Conservation (phyloP, 2,329 filamentous ascomycete genomes). For the Talaromyces pinophilus region DNA sequence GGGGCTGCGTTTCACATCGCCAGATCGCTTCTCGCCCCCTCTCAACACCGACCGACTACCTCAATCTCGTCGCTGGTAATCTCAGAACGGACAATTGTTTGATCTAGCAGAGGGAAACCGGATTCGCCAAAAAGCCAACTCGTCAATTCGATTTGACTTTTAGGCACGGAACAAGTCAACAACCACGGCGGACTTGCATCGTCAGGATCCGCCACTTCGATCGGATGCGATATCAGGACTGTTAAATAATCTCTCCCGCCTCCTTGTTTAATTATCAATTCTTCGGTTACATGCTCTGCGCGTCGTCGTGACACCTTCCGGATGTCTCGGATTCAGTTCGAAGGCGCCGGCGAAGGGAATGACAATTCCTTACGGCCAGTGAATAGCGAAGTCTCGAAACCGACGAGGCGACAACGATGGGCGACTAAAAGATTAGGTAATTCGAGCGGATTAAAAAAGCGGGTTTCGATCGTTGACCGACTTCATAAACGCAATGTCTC, state of each 20-base stretch:
- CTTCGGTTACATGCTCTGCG: conserved; percentile 9
- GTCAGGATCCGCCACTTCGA: conserved; percentile 18
- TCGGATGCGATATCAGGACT: conserved; percentile 10
- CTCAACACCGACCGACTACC: not conserved
- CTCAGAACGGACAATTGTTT: not conserved
- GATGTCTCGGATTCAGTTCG: conserved; percentile 45
- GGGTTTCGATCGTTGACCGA: conserved; percentile 77
- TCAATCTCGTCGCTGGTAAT: not conserved
- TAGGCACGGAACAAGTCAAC: not conserved
- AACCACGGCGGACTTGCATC: conserved; percentile 12
- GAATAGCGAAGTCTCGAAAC: conserved; percentile 56
- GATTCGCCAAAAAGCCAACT: not conserved
- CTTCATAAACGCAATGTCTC: conserved; percentile 63
- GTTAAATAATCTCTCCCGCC: not conserved
- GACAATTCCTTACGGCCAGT: conserved; percentile 28
- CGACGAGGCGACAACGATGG: conserved; percentile 85
- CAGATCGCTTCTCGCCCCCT: conserved; percentile 3
- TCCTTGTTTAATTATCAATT: not conserved
- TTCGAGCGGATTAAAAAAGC: conserved; percentile 74
- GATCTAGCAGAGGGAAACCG: not conserved
- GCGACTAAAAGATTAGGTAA: conserved; percentile 85
- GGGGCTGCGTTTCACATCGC: conserved; percentile 14
- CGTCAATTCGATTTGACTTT: not conserved
- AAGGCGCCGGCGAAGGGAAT: conserved; percentile 33
- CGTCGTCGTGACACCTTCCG: not conserved